Base-by-base conservation (phyloP, 768 basidiomycete species). In the Phlebiopsis flavidoalba region DNA sequence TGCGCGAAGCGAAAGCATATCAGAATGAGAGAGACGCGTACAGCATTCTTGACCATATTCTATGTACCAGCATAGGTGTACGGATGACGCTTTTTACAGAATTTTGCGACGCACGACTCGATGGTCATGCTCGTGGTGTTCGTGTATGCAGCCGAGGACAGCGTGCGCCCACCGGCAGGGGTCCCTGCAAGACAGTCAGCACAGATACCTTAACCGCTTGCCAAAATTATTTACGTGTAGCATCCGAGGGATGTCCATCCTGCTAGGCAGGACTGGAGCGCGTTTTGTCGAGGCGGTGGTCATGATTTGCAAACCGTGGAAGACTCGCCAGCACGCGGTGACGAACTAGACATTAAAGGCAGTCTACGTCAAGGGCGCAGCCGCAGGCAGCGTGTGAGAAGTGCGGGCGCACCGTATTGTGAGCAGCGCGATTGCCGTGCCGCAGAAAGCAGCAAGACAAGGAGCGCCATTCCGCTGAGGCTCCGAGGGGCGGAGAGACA, bases 51-150 rank as follows among this genome's bases (percentile, higher is more conserved):
- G 75, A 22, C 78, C 80, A 61, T 79, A 91, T 71, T 91, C 89
- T n/a, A n/a, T n/a, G 84, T 78, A 14, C 91, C 91, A 17, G 89
- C 88, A 63, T 82, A 89, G 60, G 85, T 72, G 68, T 77, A 89
- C 8, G 71, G n/a, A 64, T 58, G 76, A n/a, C 70, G 17, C 72
- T 56, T 37, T n/a, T 77, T 73, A 68, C 81, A 83, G 63, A 74
- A 82, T 55, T n/a, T n/a, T n/a, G 35, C 69, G 61, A 82, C 70
- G 65, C 81, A 83, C n/a, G 69, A 68, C 65, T 81, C 85, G 31
- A 84, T 78, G 4, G 89, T 91, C 86, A 91, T 91, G 19, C 72
- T 73, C 6, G 70, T 74, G 15, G 79, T 71, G 64, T 78, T 76
- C 15, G 77, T 72, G 61, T 74, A 83, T 4, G 75, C 71, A 1